Conservation (phyloP, 768 basidiomycete genomes). For the Leccinum uliginosum region DNA sequence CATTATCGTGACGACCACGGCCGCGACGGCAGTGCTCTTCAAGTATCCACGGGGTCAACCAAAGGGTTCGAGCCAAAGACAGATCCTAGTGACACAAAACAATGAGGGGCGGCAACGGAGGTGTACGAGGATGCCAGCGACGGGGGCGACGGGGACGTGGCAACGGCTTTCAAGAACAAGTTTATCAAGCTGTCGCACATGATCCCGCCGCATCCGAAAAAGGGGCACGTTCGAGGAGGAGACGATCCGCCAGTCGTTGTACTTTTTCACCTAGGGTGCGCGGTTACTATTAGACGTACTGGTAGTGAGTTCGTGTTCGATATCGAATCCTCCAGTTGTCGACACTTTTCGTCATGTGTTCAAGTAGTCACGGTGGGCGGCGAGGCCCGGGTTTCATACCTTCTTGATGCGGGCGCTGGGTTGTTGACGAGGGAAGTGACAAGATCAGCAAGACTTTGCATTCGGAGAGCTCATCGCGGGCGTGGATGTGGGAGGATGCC, state of each 20-base stretch:
- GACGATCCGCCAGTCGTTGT: slow-evolving; percentile 73
- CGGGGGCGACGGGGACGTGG: slow-evolving; percentile 19
- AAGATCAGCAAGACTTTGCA: no score
- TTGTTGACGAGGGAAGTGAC: no score
- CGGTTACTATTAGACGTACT: no score
- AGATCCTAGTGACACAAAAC: slow-evolving; percentile 5
- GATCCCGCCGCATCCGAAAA: slow-evolving; percentile 76
- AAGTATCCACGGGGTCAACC: slow-evolving; percentile 18
- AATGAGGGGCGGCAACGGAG: not conserved
- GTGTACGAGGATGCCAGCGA: slow-evolving; percentile 1
- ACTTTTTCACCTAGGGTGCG: slow-evolving; percentile 81
- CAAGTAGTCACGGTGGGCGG: no score
- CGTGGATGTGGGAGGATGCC: no score
- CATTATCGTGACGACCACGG: no score
- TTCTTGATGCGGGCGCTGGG: no score
- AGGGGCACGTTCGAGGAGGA: slow-evolving; percentile 84
- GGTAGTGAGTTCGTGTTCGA: no score
- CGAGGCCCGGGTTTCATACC: no score
- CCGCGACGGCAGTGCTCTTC: not conserved
- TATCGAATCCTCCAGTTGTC: no score
- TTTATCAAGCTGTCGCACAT: slow-evolving; percentile 74
- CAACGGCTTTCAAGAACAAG: slow-evolving; percentile 39
- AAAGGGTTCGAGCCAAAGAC: slow-evolving; percentile 17
- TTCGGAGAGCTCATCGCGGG: no score
- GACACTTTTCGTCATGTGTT: no score